phyloP scores from a whole-genome alignment of 2,329 filamentous ascomycete species.

The Trichoderma semiorbis region DNA sequence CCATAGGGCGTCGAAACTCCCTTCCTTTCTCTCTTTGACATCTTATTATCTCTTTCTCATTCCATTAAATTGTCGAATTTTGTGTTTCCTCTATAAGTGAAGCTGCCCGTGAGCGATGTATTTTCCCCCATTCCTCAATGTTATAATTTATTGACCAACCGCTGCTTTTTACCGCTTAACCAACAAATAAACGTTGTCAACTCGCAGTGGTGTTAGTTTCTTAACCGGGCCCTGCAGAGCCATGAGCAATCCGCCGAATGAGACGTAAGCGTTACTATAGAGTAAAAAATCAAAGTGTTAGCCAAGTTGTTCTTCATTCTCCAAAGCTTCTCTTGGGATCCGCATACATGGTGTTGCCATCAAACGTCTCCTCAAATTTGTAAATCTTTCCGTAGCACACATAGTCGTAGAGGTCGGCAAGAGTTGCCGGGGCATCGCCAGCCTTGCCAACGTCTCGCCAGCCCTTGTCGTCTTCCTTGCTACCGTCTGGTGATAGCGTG shows the following conservation, averaged over 20 bases:
- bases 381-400: slow-evolving; percentile 88
- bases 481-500: slow-evolving; percentile 81
- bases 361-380: slow-evolving; percentile 75
- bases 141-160: neutral
- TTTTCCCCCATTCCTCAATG: neutral
- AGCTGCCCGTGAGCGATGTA: neutral
- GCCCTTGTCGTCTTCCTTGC: slow-evolving; percentile 69
- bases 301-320: neutral
- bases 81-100: neutral
- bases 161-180: slow-evolving; percentile 60
- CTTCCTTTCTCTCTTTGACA: neutral
- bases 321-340: neutral
- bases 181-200: slow-evolving; percentile 90
- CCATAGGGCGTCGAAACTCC: neutral
- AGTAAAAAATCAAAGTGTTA: neutral
- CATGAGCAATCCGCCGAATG: slow-evolving; percentile 88
- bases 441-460: slow-evolving; percentile 72
- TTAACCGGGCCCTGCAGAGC: slow-evolving; percentile 92
- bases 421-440: slow-evolving; percentile 52
- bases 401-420: slow-evolving; percentile 81
- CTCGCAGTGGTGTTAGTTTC: slow-evolving; percentile 86
- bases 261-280: slow-evolving; percentile 83
- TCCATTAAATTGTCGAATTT: neutral
- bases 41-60: neutral
- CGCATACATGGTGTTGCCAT: slow-evolving; percentile 75